Base-by-base conservation (phyloP, 2,329 filamentous ascomycete genomes). In the Cercospora zeina region DNA sequence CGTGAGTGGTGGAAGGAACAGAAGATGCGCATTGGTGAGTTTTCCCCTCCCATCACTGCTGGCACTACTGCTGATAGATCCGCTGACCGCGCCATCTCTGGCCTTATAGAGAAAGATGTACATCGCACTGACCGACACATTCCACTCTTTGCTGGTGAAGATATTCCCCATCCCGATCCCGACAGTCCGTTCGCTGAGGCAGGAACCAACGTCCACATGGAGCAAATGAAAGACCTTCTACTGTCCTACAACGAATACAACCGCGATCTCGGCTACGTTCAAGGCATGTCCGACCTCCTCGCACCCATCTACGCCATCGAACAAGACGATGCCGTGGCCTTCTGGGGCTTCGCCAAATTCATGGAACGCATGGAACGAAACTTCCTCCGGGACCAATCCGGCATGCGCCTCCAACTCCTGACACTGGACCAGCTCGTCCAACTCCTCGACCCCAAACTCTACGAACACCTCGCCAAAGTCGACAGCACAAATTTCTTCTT, bases 401-500 rank as follows among this genome's bases (percentile, higher is more conserved):
- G 95, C 65, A 99, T 99, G 95, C 87, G 95, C 30, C 85, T 88
- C 21, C 96, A 99, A 76, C 87, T 99, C 2, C 81, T 91, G 39
- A 92, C 93, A 0, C 85, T 99, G 3, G 93, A 99, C 73, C 92
- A 99, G 67, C 87, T 99, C 0, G 92, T 97, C 11, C 92, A 96
- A 73, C 90, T 99, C 61, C 93, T 99, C 87, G 95, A 99, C 69
- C 95, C 96, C 0, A 90, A 92, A 73, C 86, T 99, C 7, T 97
- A 97, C 77, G 82, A 90, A 1, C 95, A 99, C 71, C 85, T 99
- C 0, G 87, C 96, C 75, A 87, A 85, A 14, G 90, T 93, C 19
- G 96, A 99, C 71, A 96, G 90, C 72, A 99, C 95, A 24, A 99
- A 99, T 76, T 99, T 99, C 77, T 99, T 99, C 78, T 99, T 99